Base-by-base conservation (phyloP, 768 basidiomycete genomes). In the Psilocybe cyanescens region DNA sequence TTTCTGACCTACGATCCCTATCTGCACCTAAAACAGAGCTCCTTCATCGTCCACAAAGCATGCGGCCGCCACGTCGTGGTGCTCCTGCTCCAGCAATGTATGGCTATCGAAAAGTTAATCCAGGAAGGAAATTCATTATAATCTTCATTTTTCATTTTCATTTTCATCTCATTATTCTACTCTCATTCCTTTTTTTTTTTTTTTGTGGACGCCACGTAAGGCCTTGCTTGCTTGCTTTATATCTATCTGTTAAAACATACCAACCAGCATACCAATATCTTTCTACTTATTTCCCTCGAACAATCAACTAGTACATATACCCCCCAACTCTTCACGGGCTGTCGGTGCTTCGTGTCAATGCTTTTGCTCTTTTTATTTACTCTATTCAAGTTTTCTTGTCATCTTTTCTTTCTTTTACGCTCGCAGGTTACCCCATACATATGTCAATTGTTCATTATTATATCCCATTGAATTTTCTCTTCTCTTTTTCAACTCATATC, bases 61-160 rank as follows among this genome's bases (percentile, higher is more conserved):
- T 88, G 88, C 68, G 87, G 88, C 17, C 86, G 89, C 17, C 69
- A 79, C 24, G 87, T 89, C n/a, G 84, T 91, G 60, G 75, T 86
- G 28, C 85, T 89, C 62, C 76, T 92, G 41, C 81, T 92, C 47
- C 76, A 83, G 45, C 86, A 88, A 62, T 91, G 90, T 71, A 83
- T 82, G 70, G 76, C 84, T 31, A 87, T 91, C 60, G 90, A 92
- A 75, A 81, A 85, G 61, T 63, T 62, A 37, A 74, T 71, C 50
- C 70, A 70, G 59, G 71, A 71, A 59, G 63, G 50, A 63, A 59
- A 59, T 55, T 39, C 55, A 31, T 39, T 12, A 4, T 49, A 33
- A 51, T 61, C 8, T 47, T 35, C 12, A 14, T 46, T 52, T 47
- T 56, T 44, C 12, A 44, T 12, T 1, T 37, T 12, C 41, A 44